A percentile compares a stretch with the other conserved stretches of the same genome.
Evolutionary conservation across 176 grass and related monocot species (phyloP).

Genomic region (Carex scoparia): DNA sequence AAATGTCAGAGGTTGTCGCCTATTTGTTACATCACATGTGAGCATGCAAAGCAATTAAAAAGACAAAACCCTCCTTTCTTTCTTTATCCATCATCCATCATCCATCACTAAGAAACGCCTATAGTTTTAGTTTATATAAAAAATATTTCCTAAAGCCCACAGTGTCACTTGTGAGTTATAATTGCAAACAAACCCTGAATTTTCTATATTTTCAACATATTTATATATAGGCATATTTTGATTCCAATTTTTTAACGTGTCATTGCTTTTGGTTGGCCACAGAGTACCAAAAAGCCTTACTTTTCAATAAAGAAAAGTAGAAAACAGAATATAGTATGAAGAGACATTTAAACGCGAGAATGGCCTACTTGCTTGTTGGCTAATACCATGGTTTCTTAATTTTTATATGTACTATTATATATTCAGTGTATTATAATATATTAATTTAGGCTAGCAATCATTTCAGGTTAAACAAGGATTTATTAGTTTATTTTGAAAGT

Average conservation of each 20-base stretch:
- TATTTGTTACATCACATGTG: not conserved
- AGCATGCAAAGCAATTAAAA: constrained; percentile 18
- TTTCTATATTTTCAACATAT: not conserved
- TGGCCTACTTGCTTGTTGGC: too few species aligned
- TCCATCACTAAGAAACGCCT: not conserved
- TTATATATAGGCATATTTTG: not conserved
- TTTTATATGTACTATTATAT: too few species aligned
- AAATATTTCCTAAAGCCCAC: not conserved
- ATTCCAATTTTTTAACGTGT: not conserved
- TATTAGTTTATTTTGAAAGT: too few species aligned
- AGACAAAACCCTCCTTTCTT: not conserved
- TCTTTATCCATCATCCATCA: not conserved
- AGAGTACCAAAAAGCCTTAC: not conserved
- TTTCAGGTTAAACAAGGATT: too few species aligned
- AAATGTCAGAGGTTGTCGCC: constrained; percentile 17
- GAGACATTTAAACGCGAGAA: not conserved
- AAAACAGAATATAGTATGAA: not conserved
- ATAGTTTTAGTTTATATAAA: not conserved
- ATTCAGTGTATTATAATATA: too few species aligned
- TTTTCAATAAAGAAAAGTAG: not conserved
- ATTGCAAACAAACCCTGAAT: not conserved
- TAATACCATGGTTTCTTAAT: too few species aligned
- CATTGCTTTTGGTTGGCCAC: not conserved
- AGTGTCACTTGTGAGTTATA: not conserved
- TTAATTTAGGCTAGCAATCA: too few species aligned